Base-by-base conservation (phyloP, 2,329 filamentous ascomycete species). In the Cryphonectria parasitica region DNA sequence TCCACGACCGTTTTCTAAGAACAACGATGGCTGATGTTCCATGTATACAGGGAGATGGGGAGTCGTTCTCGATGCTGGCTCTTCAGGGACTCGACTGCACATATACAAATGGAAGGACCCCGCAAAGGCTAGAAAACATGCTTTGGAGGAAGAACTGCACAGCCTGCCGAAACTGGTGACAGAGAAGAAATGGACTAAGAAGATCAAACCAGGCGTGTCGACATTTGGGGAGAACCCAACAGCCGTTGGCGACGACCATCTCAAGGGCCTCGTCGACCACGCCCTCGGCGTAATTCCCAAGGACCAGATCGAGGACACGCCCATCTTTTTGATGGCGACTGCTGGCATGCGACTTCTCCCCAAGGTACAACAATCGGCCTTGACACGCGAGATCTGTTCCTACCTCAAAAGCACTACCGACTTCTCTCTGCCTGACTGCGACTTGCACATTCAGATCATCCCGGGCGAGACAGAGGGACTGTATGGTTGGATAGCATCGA, bases 401-500 rank as follows among this genome's bases (percentile, higher is more conserved):
- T 98, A 97, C 79, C 89, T 97, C 15, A 89, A 88, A 69, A 83
- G 88, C 64, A 90, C 92, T 70, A 95, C 95, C 1, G 83, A 89
- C 4, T 98, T 99, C 76, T 88, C 91, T 67, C 85, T 99, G 1
- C 94, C 95, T n/a, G 93, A 98, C 79, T 99, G 96, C 83, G 88
- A 88, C 71, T 82, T 93, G 54, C 94, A 98, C 77, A 91, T 99
- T 22, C 95, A 98, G 79, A 94, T 98, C 43, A 99, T 99, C 73
- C 90, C 94, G 0, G 96, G 96, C 60, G 95, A 97, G 80, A 98
- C 96, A 0, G 96, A 99, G 80, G 96, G 95, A 2, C 81, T 99
- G 41, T 99, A 98, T 77, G 96, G 96, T 54, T 99, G 96, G 96
- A 92, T 99, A 75, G 95, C 97, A 10, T 93, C 95, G 67, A 99